Evolutionary conservation across 225 moss, liverwort and hornwort species (phyloP), one percentile per base, ranked within the genome.

Genomic region (Physcomitrium patens): DNA sequence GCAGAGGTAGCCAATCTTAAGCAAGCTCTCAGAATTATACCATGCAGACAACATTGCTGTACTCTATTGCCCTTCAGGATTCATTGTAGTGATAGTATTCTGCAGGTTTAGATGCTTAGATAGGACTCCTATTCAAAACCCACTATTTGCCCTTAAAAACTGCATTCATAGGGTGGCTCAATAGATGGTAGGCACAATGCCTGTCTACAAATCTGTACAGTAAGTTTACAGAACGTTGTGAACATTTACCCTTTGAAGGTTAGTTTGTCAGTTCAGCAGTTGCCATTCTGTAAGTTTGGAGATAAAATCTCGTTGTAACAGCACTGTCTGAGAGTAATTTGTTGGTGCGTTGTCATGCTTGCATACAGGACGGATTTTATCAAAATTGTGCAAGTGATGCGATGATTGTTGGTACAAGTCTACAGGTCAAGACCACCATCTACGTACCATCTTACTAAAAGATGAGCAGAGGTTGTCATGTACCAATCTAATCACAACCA

Each of bases 201-300:
- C 69, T 20, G 58, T 46, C 47, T 74, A 46, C 45, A 51, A 78
- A 69, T 69, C 69, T 78, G 74, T 78, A 78, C 19, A 12, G 70
- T 82, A 70, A 60, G 53, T 44, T 31, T 41, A 67, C 20, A 45
- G 54, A 46, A 7, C 26, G 28, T 60, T 66, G 53, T 54, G 67
- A 81, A 41, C 53, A 54, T 18, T 37, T 1, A 0, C 46, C 31
- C 28, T 1, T 44, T 69, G 22, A 47, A 61, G 9, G 31, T 46
- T 62, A 27, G 22, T 13, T 5, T 41, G 31, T 53, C 14, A 69
- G 67, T 43, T 65, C 44, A 74, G n/a, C 27, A 12, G 2, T 42
- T 18, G 69, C 53, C 15, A 19, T 60, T 49, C 9, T 37, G 19
- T 24, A n/a, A 56, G 24, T 49, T 64, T 63, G n/a, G 9, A 53